phyloP scores from a whole-genome alignment of 2,329 filamentous ascomycete species.

The Pseudofabraea citricarpa region DNA sequence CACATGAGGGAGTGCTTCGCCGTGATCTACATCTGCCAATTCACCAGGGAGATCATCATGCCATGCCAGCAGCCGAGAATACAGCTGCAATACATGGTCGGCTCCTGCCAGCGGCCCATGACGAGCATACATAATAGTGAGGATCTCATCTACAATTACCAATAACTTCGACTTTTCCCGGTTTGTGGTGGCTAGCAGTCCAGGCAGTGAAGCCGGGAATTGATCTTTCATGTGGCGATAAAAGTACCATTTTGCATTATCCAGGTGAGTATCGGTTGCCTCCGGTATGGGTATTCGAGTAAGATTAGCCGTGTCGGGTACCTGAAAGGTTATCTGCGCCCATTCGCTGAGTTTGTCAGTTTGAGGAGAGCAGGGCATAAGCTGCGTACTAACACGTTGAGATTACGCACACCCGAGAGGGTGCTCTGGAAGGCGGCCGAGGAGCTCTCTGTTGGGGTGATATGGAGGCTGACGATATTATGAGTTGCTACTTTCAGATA shows the following conservation, averaged over 20 bases:
- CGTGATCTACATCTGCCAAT: conserved; percentile 16
- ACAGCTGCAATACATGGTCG: conserved; percentile 19
- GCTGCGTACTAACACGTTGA: conserved; percentile 26
- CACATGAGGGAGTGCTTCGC: conserved; percentile 25
- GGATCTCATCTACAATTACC: conserved; percentile 21
- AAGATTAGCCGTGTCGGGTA: conserved; percentile 10
- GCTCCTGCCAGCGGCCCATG: conserved; percentile 13
- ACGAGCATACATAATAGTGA: conserved; percentile 20
- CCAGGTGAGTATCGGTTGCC: conserved; percentile 12
- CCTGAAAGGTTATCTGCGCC: conserved; percentile 27
- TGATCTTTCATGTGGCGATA: conserved; percentile 18
- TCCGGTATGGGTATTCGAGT: too few species aligned
- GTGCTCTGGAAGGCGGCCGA: conserved; percentile 24
- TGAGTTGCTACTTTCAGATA: conserved; percentile 24
- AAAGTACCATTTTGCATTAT: conserved; percentile 19
- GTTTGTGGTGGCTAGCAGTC: conserved; percentile 24
- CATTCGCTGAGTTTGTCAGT: conserved; percentile 27
- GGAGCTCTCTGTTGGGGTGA: conserved; percentile 15
- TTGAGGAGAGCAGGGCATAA: not conserved
- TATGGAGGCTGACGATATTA: conserved; percentile 11
- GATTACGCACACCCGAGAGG: conserved; percentile 25
- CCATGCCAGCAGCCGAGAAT: conserved; percentile 24
- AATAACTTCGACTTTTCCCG: conserved; percentile 25
- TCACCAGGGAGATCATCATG: conserved; percentile 18
- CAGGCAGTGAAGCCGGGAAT: conserved; percentile 14